These are phyloP conservation scores for Psidium friedrichsthalianum DNA, from an alignment of 345 rosid genomes.

Conservation along the genomic window DNA sequence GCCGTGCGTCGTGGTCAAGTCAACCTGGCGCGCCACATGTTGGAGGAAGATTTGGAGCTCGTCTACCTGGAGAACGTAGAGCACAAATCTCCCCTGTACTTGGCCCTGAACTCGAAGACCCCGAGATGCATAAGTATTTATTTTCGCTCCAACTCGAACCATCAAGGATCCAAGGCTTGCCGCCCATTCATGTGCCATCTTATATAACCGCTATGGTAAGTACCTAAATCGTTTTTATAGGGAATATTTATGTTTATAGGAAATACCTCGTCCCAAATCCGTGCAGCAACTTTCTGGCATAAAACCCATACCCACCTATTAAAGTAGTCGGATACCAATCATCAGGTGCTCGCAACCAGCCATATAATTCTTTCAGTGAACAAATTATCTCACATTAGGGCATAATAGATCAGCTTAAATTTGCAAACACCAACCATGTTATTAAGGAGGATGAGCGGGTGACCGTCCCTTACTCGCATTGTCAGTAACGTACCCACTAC, in stretches of 20 bases:
- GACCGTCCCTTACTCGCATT: neutral
- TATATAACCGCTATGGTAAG: neutral
- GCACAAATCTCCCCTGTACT: neutral
- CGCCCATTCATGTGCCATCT: neutral
- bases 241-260: too few species aligned
- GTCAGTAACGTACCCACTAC: neutral
- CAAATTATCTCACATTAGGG: neutral
- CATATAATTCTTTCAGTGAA: neutral
- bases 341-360: neutral
- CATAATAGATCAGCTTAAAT: neutral
- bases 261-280: neutral
- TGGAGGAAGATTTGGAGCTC: neutral
- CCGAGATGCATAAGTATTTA: fast-evolving
- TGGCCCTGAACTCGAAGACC: neutral
- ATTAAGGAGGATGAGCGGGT: neutral
- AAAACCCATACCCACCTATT: neutral
- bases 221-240: neutral
- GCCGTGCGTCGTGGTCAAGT: fast-evolving
- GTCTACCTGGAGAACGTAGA: neutral
- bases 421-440: neutral
- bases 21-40: fast-evolving
- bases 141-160: neutral
- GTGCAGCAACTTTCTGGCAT: neutral
- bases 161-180: neutral
- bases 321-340: too few species aligned